Base-by-base conservation (phyloP, 805 yeast species). In the Metschnikowia corniflorae region DNA sequence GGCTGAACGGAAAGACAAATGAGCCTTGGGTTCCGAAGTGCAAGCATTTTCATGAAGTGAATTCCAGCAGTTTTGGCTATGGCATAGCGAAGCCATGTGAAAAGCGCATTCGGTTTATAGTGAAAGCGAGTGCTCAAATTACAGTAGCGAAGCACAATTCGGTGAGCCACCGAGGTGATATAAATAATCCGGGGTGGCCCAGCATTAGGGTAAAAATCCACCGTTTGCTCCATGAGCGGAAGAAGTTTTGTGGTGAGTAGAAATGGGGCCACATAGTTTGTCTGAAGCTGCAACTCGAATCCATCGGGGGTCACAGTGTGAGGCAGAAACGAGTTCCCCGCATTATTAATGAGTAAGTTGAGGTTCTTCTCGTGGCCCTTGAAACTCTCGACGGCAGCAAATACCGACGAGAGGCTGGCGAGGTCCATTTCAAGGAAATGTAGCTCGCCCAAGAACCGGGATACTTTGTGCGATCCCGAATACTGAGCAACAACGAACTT, bases 311-410 rank as follows among this genome's bases (percentile, higher is more conserved):
- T 83, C 21, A 68, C 47, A 15, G 73, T 65, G 55, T 65, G 78
- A 0, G 94, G 91, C n/a, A 80, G 65, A 12, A 83, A 88, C 78
- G 83, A 80, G 5, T 82, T 77, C 2, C 94, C 93, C 1, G 95
- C 89, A 57, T 86, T 86, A 49, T 84, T 77, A 29, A 86, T 70
- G 22, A 86, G 65, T 16, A 86, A 58, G 55, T 85, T 79, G 20
- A 86, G 55, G 14, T 62, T 43, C 18, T 58, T 54, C 46, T 82
- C 91, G 35, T 61, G 46, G 12, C 57, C 55, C 27, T 59, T 59
- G 40, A 82, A 70, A 22, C 61, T 60, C 7, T 55, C 49, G 9
- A 75, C 75, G 0, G 86, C 83, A 8, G 38, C 33, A 10, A 58
- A 33, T 8, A 68, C 71, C 35, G 65, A 58, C 14, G 50, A 36